phyloP scores from a whole-genome alignment of 495 filamentous ascomycete genomes.

The Tuber borchii region DNA sequence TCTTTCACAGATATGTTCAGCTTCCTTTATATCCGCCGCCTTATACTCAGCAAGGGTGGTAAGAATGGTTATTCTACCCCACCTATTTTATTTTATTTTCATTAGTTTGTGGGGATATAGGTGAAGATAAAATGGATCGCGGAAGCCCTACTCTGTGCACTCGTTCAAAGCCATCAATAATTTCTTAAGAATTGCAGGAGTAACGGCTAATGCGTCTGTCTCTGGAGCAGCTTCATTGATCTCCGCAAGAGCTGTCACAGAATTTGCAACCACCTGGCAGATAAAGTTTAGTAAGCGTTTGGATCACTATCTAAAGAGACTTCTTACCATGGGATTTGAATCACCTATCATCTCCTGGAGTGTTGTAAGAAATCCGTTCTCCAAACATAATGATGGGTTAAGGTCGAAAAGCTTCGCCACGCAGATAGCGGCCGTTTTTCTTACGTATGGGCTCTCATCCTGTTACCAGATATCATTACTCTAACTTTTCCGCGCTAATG shows the following conservation, averaged over 20 bases:
- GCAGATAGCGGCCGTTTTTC: conserved; percentile 96
- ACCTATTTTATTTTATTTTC: conserved; percentile 43
- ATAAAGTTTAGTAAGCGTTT: not conserved
- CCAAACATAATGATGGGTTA: conserved; percentile 82
- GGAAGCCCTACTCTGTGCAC: conserved; percentile 63
- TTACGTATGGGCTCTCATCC: conserved; percentile 96
- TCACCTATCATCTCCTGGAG: conserved; percentile 95
- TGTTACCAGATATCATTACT: conserved; percentile 46
- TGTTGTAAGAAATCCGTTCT: conserved; percentile 95
- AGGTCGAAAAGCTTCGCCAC: conserved; percentile 97
- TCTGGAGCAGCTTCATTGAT: conserved; percentile 87
- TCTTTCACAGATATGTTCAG: conserved; percentile 96
- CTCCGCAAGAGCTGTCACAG: conserved; percentile 85
- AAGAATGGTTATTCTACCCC: conserved; percentile 94
- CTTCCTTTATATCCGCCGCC: conserved; percentile 80
- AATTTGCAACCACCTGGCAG: conserved; percentile 70
- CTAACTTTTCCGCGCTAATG: conserved; percentile 81
- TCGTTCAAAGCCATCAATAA: conserved; percentile 95
- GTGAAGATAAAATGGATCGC: not conserved
- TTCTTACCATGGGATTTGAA: conserved; percentile 80
- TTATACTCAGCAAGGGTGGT: conserved; percentile 83
- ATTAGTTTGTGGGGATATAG: conserved; percentile 11
- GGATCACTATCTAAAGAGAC: not conserved
- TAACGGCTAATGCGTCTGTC: conserved; percentile 76
- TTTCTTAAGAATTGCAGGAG: conserved; percentile 76